Conservation (phyloP, 2,329 filamentous ascomycete species). For the Hypoxylon sp. region DNA sequence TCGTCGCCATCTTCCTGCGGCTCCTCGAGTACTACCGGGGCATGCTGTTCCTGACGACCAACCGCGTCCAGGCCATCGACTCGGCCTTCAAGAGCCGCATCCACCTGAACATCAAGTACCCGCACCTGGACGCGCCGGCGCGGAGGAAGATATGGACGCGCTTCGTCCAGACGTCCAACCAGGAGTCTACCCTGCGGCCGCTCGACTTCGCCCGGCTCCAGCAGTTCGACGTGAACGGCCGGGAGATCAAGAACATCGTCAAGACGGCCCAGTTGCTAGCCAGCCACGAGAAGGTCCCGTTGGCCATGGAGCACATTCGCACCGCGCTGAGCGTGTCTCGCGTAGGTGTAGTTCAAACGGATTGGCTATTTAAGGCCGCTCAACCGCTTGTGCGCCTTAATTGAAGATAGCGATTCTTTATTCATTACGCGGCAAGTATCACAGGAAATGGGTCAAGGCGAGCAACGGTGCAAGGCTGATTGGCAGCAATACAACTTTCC, state of each 20-base stretch:
- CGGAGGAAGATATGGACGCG: slow-evolving; percentile 42
- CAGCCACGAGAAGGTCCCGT: slow-evolving; percentile 23
- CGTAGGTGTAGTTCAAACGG: neutral
- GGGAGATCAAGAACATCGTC: slow-evolving; percentile 50
- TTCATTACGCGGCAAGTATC: neutral
- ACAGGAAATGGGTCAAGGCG: neutral
- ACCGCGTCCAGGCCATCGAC: slow-evolving; percentile 44
- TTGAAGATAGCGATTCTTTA: neutral
- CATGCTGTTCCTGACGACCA: slow-evolving; percentile 46
- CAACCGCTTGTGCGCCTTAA: neutral
- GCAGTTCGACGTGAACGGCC: slow-evolving; percentile 45
- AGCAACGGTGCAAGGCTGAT: neutral
- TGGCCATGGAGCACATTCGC: slow-evolving; percentile 27
- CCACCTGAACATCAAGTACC: slow-evolving; percentile 44
- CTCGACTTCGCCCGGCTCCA: slow-evolving; percentile 39
- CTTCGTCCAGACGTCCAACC: slow-evolving; percentile 36
- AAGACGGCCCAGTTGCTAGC: slow-evolving; percentile 50
- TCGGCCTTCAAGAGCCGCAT: slow-evolving; percentile 46
- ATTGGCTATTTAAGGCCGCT: neutral
- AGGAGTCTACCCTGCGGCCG: slow-evolving; percentile 33
- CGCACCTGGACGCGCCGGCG: slow-evolving; percentile 21
- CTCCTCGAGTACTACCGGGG: slow-evolving; percentile 45
- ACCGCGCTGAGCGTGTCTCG: slow-evolving; percentile 29
- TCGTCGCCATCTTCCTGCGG: slow-evolving; percentile 46
- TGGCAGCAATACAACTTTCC: neutral